Conservation (phyloP, 345 rosid genomes). For the Sisymbrium irio region DNA sequence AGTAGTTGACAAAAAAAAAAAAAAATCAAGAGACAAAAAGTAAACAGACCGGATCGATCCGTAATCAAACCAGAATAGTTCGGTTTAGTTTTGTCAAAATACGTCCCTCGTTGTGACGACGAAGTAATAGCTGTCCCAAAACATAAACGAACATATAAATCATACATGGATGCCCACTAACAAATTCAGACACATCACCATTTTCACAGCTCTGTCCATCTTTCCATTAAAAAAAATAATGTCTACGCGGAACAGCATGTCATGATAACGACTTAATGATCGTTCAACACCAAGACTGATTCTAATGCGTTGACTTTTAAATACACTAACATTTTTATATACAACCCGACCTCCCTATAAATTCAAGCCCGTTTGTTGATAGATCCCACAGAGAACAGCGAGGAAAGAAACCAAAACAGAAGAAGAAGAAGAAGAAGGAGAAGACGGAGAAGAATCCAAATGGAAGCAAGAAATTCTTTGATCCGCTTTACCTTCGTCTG, state of each 20-base stretch:
- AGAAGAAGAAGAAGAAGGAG: background rate
- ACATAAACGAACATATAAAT: slow-evolving; percentile 2
- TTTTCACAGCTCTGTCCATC: slow-evolving; percentile 1
- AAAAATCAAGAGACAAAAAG: background rate
- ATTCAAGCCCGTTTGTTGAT: slow-evolving; percentile 9
- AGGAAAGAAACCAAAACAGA: background rate
- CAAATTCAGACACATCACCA: slow-evolving; percentile 19
- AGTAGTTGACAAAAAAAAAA: too few species aligned
- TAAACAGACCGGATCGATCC: too few species aligned
- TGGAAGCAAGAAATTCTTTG: slow-evolving; percentile 33
- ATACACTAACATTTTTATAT: background rate
- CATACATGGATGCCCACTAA: slow-evolving; percentile 29
- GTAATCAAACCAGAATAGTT: background rate
- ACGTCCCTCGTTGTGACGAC: slow-evolving; percentile 1
- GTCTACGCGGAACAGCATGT: slow-evolving; percentile 5
- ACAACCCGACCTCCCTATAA: slow-evolving; percentile 13
- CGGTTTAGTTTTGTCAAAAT: background rate
- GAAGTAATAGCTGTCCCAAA: slow-evolving; percentile 18
- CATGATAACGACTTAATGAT: background rate
- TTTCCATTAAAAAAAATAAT: background rate
- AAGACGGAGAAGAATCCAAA: background rate
- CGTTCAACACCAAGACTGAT: slow-evolving; percentile 10
- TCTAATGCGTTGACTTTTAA: slow-evolving; percentile 22
- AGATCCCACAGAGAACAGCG: background rate
- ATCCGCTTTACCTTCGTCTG: slow-evolving; percentile 30